Conservation (phyloP, 2,329 filamentous ascomycete species). For the Colletotrichum melonis region DNA sequence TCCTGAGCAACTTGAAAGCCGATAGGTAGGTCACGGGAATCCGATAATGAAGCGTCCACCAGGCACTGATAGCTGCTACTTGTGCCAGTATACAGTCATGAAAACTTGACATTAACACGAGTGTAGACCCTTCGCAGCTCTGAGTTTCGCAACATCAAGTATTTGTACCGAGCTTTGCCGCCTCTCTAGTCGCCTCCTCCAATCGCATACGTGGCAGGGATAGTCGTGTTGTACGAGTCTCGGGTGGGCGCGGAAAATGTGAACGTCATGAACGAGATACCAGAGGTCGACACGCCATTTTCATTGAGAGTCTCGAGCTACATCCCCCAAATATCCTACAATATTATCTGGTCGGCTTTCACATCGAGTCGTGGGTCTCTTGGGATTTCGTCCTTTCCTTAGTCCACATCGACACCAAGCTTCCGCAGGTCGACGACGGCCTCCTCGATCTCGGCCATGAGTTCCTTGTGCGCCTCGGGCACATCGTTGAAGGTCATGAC, state of each 20-base stretch:
- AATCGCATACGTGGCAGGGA: background rate
- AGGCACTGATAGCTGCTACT: background rate
- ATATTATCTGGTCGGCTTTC: background rate
- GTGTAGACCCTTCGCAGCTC: background rate
- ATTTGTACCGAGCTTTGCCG: background rate
- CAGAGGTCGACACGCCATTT: background rate
- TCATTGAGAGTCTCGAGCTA: background rate
- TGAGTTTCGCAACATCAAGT: background rate
- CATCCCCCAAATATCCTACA: background rate
- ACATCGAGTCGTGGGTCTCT: background rate
- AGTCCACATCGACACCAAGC: conserved; percentile 84
- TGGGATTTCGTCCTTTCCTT: conserved; percentile 39
- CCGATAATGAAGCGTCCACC: background rate
- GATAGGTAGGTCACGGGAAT: background rate
- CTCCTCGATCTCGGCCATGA: conserved; percentile 85
- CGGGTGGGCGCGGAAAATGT: background rate
- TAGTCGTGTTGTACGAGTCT: background rate
- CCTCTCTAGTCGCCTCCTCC: background rate
- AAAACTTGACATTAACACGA: background rate
- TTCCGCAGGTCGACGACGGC: conserved; percentile 79
- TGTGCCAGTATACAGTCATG: background rate
- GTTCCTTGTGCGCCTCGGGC: conserved; percentile 87
- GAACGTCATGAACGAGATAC: background rate
- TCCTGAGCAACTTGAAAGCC: no score
- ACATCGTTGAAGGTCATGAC: conserved; percentile 98